Percentiles rank a stretch among this genome's conserved stretches.
Evolutionary conservation across 345 rosid genomes (phyloP).

Genomic region (Melastoma malabathricum): DNA sequence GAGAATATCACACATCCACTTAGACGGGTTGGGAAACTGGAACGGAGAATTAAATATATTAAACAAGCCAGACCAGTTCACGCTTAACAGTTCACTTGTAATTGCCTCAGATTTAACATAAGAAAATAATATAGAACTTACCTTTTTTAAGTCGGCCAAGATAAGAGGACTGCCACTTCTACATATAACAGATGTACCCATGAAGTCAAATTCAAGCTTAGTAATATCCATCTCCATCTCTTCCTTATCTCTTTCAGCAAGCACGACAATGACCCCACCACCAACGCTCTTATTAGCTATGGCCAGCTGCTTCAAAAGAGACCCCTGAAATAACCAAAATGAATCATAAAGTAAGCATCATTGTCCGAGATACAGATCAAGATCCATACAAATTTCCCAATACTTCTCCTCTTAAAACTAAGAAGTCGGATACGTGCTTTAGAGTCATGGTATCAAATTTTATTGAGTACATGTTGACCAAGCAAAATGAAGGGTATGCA

Average conservation of each 20-base stretch:
- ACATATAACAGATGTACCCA: constrained; percentile 90
- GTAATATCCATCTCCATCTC: constrained; percentile 90
- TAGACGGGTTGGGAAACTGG: background rate
- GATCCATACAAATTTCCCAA: too few species aligned
- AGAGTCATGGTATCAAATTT: too few species aligned
- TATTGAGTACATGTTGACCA: too few species aligned
- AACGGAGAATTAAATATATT: background rate
- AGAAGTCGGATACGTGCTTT: too few species aligned
- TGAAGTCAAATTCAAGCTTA: constrained; percentile 74
- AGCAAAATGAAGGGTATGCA: too few species aligned
- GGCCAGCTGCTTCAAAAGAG: constrained; percentile 85
- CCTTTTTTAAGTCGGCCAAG: constrained; percentile 83
- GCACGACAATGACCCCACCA: constrained; percentile 76
- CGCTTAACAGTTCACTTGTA: too few species aligned
- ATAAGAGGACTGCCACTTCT: constrained; percentile 91
- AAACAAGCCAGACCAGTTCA: too few species aligned
- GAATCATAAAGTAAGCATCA: too few species aligned
- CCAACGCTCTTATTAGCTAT: constrained; percentile 89
- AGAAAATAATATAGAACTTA: constrained; percentile 7
- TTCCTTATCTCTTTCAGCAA: constrained; percentile 88
- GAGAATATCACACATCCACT: constrained; percentile 1
- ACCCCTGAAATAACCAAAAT: constrained; percentile 39
- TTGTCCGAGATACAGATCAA: too few species aligned
- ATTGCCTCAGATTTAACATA: background rate
- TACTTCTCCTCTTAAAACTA: too few species aligned